Base-by-base conservation (phyloP, 2,329 filamentous ascomycete genomes). In the Trichoderma endophyticum region DNA sequence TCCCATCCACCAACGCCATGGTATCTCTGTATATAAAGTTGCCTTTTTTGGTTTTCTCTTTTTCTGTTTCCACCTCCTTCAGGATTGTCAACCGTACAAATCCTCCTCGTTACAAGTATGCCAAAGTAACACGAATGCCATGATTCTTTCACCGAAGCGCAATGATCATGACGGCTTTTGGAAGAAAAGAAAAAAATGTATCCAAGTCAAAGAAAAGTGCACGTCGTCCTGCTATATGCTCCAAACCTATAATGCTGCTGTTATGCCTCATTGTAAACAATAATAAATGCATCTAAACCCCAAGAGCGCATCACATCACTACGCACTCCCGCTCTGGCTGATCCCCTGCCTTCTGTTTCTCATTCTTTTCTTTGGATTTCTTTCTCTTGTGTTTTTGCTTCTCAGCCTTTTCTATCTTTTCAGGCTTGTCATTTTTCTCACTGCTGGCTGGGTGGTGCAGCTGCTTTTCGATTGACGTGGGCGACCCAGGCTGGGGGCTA, bases 291-390 rank as follows among this genome's bases (percentile, higher is more conserved):
- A 7, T 51, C 56, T 60, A 43, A 48, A 60, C 24, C 34, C 57
- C 15, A 2, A 48, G 26, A 26, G 54, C 1, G 30, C 56, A 51
- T 73, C 77, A 87, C 85, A 87, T 87, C 66, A 87, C 79, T 11
- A 75, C 77, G 75, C 85, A 87, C 76, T 87, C 85, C 74, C 85
- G 81, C 72, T 87, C 85, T 1, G 83, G 81, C 48, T 83, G 82
- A 15, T 79, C 77, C 28, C 73, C 75, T 57, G 74, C 70, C 72
- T 84, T 85, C 24, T 78, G 78, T 73, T 82, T 81, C 21, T 79
- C 78, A 26, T 79, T 75, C 73, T 82, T 81, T 6, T 83, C 80
- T 74, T 83, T 85, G 6, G 81, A 80, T 72, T 82, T 83, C 61
- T 77, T 75, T 56, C 80, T 76, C 71, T 79, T 82, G 70, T 82